Base-by-base conservation (phyloP, 331 rosid genomes). In the Pyracantha coccinea region DNA sequence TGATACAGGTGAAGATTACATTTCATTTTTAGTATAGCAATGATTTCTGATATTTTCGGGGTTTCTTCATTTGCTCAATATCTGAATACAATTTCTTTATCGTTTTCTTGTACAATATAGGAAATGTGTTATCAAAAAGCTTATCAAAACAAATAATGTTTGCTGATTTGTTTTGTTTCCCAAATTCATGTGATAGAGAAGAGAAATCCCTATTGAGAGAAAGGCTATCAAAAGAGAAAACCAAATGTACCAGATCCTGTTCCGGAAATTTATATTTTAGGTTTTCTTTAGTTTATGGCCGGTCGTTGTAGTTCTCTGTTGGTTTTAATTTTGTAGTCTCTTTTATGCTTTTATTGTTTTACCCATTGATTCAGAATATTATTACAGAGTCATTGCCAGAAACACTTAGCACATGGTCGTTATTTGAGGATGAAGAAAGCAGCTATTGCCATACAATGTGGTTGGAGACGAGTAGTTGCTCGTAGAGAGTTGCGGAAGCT, bases 401-500 rank as follows among this genome's bases (percentile, higher is more conserved):
- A 81, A 74, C 74, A 82, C 78, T 69, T 73, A 55, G 82, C 80
- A 12, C 79, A 27, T 63, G 44, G 16, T 61, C 71, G 35, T 67
- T 89, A 57, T 82, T 4, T 71, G 75, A 79, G 69, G 71, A 53
- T 79, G 45, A 91, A 74, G 81, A 89, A 77, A 79, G 89, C 89
- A 59, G 70, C 88, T 24, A 61, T 93, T 25, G 31, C 54, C 41
- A 66, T 73, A 38, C 98, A 93, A 68, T 87, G 96, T 83, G 82
- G 81, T 35, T 79, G 93, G 90, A 88, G 98, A 72, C 83, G 81
- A 78, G 83, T 80, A 72, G 75, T 67, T 71, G 98, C 98, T 50
- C 89, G 88, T 14, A 84, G 78, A 82, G 95, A 87, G 79, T 78
- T 93, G 72, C 81, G 86, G 71, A 85, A 83, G 75, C 97, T 91